These are phyloP conservation scores for Pholiota microspora DNA, from an alignment of 768 basidiomycete genomes.

Conservation along the genomic window DNA sequence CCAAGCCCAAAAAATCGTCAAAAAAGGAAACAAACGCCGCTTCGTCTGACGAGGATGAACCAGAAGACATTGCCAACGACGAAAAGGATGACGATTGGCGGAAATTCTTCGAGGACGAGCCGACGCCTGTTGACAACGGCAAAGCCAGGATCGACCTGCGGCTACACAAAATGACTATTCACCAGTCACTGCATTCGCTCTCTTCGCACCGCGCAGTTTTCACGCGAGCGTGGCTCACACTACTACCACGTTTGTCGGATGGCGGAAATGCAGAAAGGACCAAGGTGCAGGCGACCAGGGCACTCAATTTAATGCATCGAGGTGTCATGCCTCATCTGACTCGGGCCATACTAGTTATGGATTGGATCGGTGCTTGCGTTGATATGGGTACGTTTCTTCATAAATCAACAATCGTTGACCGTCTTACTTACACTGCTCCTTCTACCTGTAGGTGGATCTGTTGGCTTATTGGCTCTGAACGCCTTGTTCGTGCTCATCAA, in stretches of 20 bases:
- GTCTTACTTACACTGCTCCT: neutral
- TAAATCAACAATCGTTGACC: neutral
- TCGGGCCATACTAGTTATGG: conserved; percentile 78
- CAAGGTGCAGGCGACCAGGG: conserved; percentile 48
- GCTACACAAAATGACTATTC: conserved; percentile 63
- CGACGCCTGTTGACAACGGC: conserved; percentile 28
- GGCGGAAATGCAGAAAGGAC: conserved; percentile 32
- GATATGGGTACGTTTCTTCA: conserved; percentile 59
- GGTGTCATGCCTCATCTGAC: conserved; percentile 84
- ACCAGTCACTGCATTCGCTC: conserved; percentile 76
- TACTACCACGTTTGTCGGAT: conserved; percentile 59
- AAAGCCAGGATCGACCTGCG: conserved; percentile 45
- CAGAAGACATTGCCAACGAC: conserved; percentile 28
- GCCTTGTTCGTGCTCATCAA: conserved; percentile 88
- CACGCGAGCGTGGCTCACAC: conserved; percentile 73
- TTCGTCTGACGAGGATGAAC: conserved; percentile 32
- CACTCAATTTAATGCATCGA: conserved; percentile 77
- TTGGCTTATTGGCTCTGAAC: conserved; percentile 88
- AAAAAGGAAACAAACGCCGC: conserved; percentile 27
- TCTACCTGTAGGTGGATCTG: conserved; percentile 60
- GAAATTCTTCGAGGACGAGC: conserved; percentile 76
- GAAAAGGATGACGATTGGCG: conserved; percentile 63
- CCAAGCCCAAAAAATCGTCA: conserved; percentile 44
- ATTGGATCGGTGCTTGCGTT: conserved; percentile 85
- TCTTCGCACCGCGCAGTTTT: conserved; percentile 79